Evolutionary conservation across 2,329 filamentous ascomycete species (phyloP).

Genomic region (Akanthomyces uredinophilus): DNA sequence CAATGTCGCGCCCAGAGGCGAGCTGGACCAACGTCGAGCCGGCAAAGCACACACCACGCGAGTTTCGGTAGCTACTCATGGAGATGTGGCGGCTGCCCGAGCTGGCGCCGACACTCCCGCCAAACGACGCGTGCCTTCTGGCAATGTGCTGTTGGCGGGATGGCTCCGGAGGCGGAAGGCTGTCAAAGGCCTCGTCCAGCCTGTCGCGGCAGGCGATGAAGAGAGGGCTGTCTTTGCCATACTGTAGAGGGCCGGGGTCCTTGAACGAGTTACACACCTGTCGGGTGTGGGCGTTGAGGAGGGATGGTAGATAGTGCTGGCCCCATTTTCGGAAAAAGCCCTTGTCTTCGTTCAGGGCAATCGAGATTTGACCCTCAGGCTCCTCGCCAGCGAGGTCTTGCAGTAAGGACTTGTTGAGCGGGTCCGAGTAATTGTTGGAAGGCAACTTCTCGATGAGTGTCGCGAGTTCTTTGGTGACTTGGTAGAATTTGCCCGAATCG

Average conservation of each 20-base stretch:
- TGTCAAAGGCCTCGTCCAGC: slow-evolving; percentile 46
- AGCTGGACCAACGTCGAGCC: slow-evolving; percentile 43
- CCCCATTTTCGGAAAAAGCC: slow-evolving; percentile 49
- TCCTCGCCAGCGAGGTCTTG: slow-evolving; percentile 41
- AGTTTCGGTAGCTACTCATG: slow-evolving; percentile 42
- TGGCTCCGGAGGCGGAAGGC: slow-evolving; percentile 39
- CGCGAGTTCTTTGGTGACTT: slow-evolving; percentile 23
- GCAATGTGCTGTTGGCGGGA: slow-evolving; percentile 18
- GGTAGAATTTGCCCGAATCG: neutral
- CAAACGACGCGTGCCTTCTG: neutral
- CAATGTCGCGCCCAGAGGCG: slow-evolving; percentile 33
- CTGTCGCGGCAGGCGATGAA: slow-evolving; percentile 46
- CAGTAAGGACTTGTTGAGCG: slow-evolving; percentile 41
- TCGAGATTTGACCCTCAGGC: slow-evolving; percentile 44
- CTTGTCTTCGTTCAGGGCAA: slow-evolving; percentile 36
- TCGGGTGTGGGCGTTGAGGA: slow-evolving; percentile 50
- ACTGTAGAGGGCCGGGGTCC: slow-evolving; percentile 52
- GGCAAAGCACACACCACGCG: slow-evolving; percentile 46
- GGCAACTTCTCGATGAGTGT: slow-evolving; percentile 31
- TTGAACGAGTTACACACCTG: slow-evolving; percentile 60
- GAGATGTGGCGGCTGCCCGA: slow-evolving; percentile 18
- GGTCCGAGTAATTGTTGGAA: slow-evolving; percentile 30
- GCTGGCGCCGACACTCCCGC: neutral
- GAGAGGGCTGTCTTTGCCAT: slow-evolving; percentile 45
- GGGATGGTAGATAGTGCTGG: slow-evolving; percentile 51